A percentile compares a stretch with the other conserved stretches of the same genome.
Conservation (phyloP, 169 alveolate genomes). For the Gregarina niphandrodes region DNA sequence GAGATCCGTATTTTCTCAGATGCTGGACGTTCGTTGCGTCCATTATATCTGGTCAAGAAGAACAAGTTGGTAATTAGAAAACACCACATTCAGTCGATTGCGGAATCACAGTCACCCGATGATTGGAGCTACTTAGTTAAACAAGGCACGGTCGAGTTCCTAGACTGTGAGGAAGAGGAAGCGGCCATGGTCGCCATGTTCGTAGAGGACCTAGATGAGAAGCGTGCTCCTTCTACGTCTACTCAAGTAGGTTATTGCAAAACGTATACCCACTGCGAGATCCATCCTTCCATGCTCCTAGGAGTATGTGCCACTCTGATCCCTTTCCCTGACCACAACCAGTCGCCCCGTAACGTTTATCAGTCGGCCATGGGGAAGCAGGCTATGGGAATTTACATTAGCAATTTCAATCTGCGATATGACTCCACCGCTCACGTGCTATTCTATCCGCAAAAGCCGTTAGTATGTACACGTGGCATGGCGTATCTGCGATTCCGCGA, state of each 20-base stretch:
- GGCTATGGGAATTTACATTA: conserved; percentile 97
- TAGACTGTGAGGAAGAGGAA: conserved; percentile 99
- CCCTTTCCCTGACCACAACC: conserved; percentile 99
- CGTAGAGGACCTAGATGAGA: conserved; percentile 50
- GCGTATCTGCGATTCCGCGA: conserved; percentile 88
- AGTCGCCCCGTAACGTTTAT: conserved; percentile 92
- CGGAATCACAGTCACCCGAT: too few species aligned
- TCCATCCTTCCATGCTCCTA: conserved; percentile 95
- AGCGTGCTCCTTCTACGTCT: neutral
- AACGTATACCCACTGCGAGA: conserved; percentile 97
- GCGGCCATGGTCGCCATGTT: conserved; percentile 97
- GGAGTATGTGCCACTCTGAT: conserved; percentile 99
- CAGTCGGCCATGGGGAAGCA: conserved; percentile 99
- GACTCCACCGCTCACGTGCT: conserved; percentile 91
- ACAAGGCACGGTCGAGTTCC: conserved; percentile 81
- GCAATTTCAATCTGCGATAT: conserved; percentile 83
- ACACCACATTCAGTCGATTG: too few species aligned
- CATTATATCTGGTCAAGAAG: conserved; percentile 76
- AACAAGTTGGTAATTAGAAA: conserved; percentile 1
- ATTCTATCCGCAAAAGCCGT: conserved; percentile 93
- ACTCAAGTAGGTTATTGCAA: conserved; percentile 41
- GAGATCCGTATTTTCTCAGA: conserved; percentile 88
- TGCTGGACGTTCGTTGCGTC: conserved; percentile 94
- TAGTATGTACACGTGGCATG: conserved; percentile 90
- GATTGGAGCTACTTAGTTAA: conserved; percentile 60